These are phyloP conservation scores for Lactarius tabidus DNA, from an alignment of 768 basidiomycete genomes.

Conservation along the genomic window DNA sequence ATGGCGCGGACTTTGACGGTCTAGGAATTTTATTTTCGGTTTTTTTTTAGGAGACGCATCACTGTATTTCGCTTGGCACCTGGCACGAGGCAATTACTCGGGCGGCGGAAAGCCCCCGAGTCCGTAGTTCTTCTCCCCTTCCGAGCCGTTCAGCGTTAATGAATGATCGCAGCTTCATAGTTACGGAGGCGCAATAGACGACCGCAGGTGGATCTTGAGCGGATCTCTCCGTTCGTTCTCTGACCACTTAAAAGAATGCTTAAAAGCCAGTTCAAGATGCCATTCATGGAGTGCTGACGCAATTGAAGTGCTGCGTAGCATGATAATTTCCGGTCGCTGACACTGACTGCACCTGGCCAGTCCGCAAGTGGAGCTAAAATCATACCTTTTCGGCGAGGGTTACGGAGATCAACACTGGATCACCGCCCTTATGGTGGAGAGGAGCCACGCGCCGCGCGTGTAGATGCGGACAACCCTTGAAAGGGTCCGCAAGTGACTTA, in stretches of 20 bases:
- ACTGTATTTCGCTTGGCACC: neutral
- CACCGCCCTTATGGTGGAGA: neutral
- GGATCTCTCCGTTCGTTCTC: neutral
- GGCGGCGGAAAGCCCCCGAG: neutral
- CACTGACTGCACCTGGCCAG: neutral
- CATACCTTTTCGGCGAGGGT: neutral
- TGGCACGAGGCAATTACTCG: neutral
- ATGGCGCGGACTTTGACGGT: neutral
- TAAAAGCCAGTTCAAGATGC: neutral
- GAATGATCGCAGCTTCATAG: conserved; percentile 14
- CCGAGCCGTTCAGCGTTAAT: neutral
- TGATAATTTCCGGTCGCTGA: neutral
- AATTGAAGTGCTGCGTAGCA: neutral
- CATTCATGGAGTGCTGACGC: neutral
- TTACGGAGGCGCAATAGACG: neutral
- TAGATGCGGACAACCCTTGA: neutral
- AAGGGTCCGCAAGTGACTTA: neutral
- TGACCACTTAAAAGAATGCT: neutral
- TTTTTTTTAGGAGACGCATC: neutral
- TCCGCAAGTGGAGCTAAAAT: neutral
- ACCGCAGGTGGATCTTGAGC: neutral
- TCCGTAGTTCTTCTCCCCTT: neutral
- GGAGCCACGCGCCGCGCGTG: neutral
- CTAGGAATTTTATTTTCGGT: neutral
- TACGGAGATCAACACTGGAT: conserved; percentile 2